phyloP scores from a whole-genome alignment of 169 alveolate species.

The Amoebophrya sp. region DNA sequence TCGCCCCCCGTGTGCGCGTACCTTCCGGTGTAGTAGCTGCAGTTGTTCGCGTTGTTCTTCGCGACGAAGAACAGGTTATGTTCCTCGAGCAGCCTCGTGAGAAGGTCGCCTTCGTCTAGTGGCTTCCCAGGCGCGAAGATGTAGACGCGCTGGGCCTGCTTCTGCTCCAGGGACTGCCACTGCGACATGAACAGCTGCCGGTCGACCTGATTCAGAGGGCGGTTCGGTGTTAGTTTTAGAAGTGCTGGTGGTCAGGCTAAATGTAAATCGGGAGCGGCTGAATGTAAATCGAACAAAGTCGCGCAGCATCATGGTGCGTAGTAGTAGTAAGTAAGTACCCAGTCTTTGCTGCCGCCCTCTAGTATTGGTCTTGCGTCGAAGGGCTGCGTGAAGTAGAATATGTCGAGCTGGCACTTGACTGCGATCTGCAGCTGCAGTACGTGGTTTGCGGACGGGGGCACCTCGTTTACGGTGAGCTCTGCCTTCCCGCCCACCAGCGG shows the following conservation, averaged over 20 bases:
- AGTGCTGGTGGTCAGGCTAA: too few relatives aligned
- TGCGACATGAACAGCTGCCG: background rate
- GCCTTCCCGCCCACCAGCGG: background rate
- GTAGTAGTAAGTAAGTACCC: background rate
- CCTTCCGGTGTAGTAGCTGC: background rate
- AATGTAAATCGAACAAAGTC: too few relatives aligned
- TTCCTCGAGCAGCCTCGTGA: background rate
- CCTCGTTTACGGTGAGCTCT: background rate
- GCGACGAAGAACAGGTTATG: background rate
- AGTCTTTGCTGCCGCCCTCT: background rate
- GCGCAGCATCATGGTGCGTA: too few relatives aligned
- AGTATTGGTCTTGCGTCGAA: slow-evolving; percentile 19
- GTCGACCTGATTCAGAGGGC: background rate
- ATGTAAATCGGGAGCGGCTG: too few relatives aligned
- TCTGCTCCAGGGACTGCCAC: background rate
- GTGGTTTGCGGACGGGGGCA: background rate
- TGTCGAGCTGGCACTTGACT: slow-evolving; percentile 38
- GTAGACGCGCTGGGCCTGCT: background rate
- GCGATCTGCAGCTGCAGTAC: slow-evolving; percentile 37
- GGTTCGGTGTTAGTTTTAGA: too few relatives aligned
- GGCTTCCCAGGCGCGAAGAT: background rate
- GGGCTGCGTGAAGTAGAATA: slow-evolving; percentile 42
- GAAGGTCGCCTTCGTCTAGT: background rate
- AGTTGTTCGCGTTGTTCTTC: background rate
- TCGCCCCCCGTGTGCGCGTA: background rate